These are phyloP conservation scores for Suillus hirtellus DNA, from an alignment of 768 basidiomycete species.

Conservation along the genomic window DNA sequence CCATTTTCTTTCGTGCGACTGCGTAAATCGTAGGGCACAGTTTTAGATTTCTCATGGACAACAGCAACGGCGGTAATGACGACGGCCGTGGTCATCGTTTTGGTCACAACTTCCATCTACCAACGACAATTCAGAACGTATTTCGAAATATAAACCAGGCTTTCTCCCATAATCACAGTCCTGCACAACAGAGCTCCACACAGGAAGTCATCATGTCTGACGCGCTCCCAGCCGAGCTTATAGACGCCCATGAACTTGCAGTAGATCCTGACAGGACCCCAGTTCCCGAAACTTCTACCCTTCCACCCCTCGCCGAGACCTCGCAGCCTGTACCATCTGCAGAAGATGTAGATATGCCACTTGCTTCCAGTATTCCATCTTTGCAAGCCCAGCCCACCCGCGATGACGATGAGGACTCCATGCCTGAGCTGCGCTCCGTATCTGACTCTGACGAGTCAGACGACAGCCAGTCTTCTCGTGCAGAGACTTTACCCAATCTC, in stretches of 20 bases:
- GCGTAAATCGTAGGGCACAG: not conserved
- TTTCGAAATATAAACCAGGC: constrained; percentile 35
- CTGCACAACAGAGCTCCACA: constrained; percentile 3
- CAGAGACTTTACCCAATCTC: constrained; percentile 27
- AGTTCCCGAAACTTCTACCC: constrained; percentile 11
- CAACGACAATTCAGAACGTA: constrained; percentile 30
- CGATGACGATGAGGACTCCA: constrained; percentile 38
- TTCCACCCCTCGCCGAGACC: constrained; percentile 3
- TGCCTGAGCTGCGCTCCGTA: constrained; percentile 44
- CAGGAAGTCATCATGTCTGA: constrained; percentile 2
- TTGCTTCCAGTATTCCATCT: not conserved
- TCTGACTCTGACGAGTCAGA: constrained; percentile 40
- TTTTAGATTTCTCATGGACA: not conserved
- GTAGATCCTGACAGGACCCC: constrained; percentile 7
- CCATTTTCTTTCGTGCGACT: constrained; percentile 17
- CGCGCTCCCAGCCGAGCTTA: constrained; percentile 11
- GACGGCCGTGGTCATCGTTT: constrained; percentile 16
- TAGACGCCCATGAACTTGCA: not conserved
- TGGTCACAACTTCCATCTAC: constrained; percentile 23
- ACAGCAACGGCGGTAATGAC: constrained; percentile 17
- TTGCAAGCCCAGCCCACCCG: constrained; percentile 4
- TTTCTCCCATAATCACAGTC: constrained; percentile 18
- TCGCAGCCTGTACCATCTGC: constrained; percentile 12
- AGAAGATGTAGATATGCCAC: constrained; percentile 14
- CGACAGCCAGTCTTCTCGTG: constrained; percentile 29